A percentile compares a stretch with the other conserved stretches of the same genome.
Evolutionary conservation across 1,284 basidiomycete genomes (phyloP).

Genomic region (Volvariella surrecta): DNA sequence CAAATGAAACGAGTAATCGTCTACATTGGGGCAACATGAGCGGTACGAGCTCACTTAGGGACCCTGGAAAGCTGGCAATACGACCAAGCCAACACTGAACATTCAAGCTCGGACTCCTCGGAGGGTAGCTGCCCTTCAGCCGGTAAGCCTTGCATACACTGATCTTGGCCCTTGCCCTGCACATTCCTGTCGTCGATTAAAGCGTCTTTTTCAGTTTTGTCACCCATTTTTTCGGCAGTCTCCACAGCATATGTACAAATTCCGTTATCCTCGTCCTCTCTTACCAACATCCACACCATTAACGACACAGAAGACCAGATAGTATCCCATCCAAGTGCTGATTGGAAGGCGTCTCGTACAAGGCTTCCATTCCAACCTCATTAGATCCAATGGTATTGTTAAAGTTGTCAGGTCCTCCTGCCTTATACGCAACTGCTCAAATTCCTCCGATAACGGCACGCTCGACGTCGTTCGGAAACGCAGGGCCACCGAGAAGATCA

Average conservation of each 20-base stretch:
- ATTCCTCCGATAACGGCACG: not conserved
- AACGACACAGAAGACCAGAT: conserved; percentile 46
- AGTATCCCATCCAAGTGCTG: conserved; percentile 59
- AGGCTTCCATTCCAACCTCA: conserved; percentile 21
- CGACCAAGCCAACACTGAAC: too few species aligned
- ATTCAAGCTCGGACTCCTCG: too few species aligned
- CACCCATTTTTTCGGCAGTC: not conserved
- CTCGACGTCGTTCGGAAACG: too few species aligned
- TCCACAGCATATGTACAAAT: not conserved
- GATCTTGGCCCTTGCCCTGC: not conserved
- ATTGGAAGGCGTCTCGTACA: conserved; percentile 57
- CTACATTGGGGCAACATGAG: too few species aligned
- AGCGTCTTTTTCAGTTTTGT: too few species aligned
- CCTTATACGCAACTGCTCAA: not conserved
- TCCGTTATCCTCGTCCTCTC: not conserved
- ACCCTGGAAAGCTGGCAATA: too few species aligned
- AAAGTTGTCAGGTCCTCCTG: not conserved
- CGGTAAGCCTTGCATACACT: too few species aligned
- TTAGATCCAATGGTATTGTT: conserved; percentile 15
- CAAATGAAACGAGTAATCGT: too few species aligned
- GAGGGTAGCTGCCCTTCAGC: too few species aligned
- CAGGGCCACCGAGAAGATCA: too few species aligned
- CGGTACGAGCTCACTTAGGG: too few species aligned
- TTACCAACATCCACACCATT: conserved; percentile 23
- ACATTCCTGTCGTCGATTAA: not conserved